phyloP scores from a whole-genome alignment of 331 rosid genomes.

The Stylosanthes scabra region DNA sequence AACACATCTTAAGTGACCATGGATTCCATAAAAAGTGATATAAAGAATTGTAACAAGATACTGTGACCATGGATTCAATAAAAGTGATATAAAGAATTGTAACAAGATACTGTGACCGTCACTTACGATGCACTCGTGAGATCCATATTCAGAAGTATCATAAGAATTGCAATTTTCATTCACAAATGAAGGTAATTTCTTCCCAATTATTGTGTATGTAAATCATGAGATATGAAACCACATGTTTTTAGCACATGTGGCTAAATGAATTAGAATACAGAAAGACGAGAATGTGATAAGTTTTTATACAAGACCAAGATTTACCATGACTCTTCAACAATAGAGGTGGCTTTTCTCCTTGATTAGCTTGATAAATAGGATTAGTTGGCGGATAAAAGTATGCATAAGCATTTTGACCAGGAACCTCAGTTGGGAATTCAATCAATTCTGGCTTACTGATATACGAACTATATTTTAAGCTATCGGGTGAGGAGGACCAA shows the following conservation, averaged over 20 bases:
- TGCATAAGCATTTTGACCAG: conserved; percentile 91
- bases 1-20: conserved; percentile 22
- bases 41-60: too few species aligned
- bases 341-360: conserved; percentile 86
- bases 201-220: not conserved
- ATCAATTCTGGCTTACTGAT: conserved; percentile 82
- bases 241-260: conserved; percentile 16
- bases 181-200: not conserved
- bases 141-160: not conserved
- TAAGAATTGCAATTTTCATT: conserved; percentile 6
- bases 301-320: conserved; percentile 16
- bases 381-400: conserved; percentile 87
- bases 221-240: not conserved
- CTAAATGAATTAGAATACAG: conserved; percentile 14
- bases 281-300: conserved; percentile 2
- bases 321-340: conserved; percentile 90
- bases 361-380: conserved; percentile 63
- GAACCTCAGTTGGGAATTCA: conserved; percentile 93
- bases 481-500: conserved; percentile 94
- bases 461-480: conserved; percentile 67
- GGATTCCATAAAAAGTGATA: too few species aligned
- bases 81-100: not conserved
- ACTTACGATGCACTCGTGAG: conserved; percentile 1
- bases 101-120: not conserved
- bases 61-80: not conserved